Evolutionary conservation across 1,284 basidiomycete species (phyloP).

Genomic region (Lentinus polychrous): DNA sequence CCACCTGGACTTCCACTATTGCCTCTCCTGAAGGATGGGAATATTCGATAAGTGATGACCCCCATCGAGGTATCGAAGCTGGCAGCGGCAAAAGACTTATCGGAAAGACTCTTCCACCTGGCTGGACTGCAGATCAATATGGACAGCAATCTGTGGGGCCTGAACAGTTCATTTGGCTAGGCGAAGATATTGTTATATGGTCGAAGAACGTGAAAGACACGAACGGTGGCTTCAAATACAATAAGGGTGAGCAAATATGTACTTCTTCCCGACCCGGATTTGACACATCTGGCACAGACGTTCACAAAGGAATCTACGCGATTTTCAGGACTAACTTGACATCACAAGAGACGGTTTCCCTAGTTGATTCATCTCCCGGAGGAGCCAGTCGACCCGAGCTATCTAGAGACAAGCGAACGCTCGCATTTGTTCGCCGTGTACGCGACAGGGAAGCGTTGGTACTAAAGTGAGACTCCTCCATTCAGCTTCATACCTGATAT

Average conservation of each 20-base stretch:
- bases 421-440: constrained; percentile 69
- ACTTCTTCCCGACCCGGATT: too few species aligned
- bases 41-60: constrained; percentile 39
- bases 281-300: constrained; percentile 36
- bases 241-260: constrained; percentile 42
- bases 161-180: constrained; percentile 60
- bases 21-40: constrained; percentile 70
- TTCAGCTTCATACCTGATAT: background rate
- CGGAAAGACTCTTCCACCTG: constrained; percentile 47
- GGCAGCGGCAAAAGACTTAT: constrained; percentile 50
- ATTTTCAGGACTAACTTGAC: constrained; percentile 61
- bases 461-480: constrained; percentile 44
- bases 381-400: constrained; percentile 67
- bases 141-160: constrained; percentile 63
- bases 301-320: constrained; percentile 61
- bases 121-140: constrained; percentile 54
- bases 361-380: constrained; percentile 53
- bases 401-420: constrained; percentile 58
- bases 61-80: constrained; percentile 26
- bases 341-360: constrained; percentile 38
- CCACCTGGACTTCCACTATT: constrained; percentile 51
- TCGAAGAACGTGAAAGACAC: constrained; percentile 54
- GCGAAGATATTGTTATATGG: constrained; percentile 53
- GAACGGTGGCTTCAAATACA: constrained; percentile 44
- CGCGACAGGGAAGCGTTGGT: constrained; percentile 65